These are phyloP conservation scores for Pseudogymnoascus sp. DNA, from an alignment of 2,329 filamentous ascomycete genomes.

Conservation along the genomic window DNA sequence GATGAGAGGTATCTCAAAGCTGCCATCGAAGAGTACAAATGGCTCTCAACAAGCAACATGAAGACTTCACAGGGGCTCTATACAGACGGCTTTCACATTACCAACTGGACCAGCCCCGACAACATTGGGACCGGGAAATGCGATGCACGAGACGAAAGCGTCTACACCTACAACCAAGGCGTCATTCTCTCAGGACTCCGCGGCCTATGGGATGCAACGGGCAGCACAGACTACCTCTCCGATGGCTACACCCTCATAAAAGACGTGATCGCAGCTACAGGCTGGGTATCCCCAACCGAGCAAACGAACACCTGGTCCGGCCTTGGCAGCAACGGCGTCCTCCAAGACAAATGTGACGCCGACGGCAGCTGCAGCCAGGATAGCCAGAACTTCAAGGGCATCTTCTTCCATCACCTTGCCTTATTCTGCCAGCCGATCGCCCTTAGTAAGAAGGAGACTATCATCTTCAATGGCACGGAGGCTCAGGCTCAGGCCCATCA, in stretches of 20 bases:
- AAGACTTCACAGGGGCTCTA: slow-evolving; percentile 67
- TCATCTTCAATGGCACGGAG: slow-evolving; percentile 9
- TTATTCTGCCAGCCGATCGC: slow-evolving; percentile 65
- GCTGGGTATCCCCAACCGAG: slow-evolving; percentile 43
- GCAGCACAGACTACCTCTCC: slow-evolving; percentile 58
- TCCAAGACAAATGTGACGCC: slow-evolving; percentile 80
- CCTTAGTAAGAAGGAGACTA: slow-evolving; percentile 16
- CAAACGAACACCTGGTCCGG: slow-evolving; percentile 51
- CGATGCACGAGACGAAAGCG: slow-evolving; percentile 75
- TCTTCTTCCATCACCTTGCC: slow-evolving; percentile 84
- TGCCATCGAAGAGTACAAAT: slow-evolving; percentile 69
- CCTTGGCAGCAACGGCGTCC: slow-evolving; percentile 67
- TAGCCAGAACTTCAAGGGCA: slow-evolving; percentile 84
- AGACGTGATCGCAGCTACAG: slow-evolving; percentile 68
- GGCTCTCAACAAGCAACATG: slow-evolving; percentile 76
- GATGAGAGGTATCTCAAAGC: slow-evolving; percentile 61
- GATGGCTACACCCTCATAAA: slow-evolving; percentile 74
- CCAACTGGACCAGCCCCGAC: slow-evolving; percentile 40
- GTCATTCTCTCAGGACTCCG: slow-evolving; percentile 76
- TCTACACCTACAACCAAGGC: slow-evolving; percentile 95
- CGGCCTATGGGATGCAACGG: slow-evolving; percentile 71
- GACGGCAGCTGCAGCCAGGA: slow-evolving; percentile 70
- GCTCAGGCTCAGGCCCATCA: slow-evolving; percentile 39
- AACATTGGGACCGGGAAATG: slow-evolving; percentile 49
- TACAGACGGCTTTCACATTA: slow-evolving; percentile 83